Percentiles rank a stretch among this genome's conserved stretches.
Evolutionary conservation across 1,284 basidiomycete genomes (phyloP).

Genomic region (Ustanciosporium gigantosporum): DNA sequence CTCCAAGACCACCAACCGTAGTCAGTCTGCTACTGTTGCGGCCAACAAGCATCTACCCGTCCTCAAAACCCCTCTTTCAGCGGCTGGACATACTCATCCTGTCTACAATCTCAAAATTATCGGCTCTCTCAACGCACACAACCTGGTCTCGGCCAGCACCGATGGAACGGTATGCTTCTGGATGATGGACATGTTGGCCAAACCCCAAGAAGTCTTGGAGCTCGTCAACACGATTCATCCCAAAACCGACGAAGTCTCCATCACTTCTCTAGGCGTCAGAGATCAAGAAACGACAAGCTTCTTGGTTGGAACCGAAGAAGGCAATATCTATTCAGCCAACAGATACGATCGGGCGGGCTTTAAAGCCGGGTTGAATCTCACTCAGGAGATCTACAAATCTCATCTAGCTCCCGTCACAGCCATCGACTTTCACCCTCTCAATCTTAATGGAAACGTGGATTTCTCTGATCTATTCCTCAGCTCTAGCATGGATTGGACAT

Average conservation of each 20-base stretch:
- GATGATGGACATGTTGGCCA: slow-evolving; percentile 96
- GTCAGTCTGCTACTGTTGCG: no score
- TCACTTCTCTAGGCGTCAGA: slow-evolving; percentile 88
- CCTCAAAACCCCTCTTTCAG: slow-evolving; percentile 88
- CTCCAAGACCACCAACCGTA: slow-evolving; percentile 75
- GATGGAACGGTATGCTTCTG: slow-evolving; percentile 96
- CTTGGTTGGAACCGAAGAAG: slow-evolving; percentile 96
- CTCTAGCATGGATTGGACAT: slow-evolving; percentile 55
- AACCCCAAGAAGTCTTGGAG: slow-evolving; percentile 67
- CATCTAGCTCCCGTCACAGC: slow-evolving; percentile 93
- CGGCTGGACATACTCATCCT: slow-evolving; percentile 91
- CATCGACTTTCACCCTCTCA: slow-evolving; percentile 82
- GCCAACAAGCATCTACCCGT: slow-evolving; percentile 77
- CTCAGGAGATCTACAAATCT: slow-evolving; percentile 84
- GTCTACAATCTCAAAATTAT: slow-evolving; percentile 97
- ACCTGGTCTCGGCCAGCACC: slow-evolving; percentile 89
- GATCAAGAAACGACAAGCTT: slow-evolving; percentile 93
- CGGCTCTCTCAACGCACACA: slow-evolving; percentile 96
- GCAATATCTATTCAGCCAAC: slow-evolving; percentile 91
- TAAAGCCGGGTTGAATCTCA: slow-evolving; percentile 85
- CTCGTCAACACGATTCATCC: slow-evolving; percentile 41
- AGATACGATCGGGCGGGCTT: slow-evolving; percentile 93
- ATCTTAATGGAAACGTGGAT: slow-evolving; percentile 67
- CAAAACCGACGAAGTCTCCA: slow-evolving; percentile 80
- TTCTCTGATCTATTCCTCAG: slow-evolving; percentile 91